Evolutionary conservation across 495 filamentous ascomycete genomes (phyloP).

Genomic region (Rostrohypoxylon terebratum): DNA sequence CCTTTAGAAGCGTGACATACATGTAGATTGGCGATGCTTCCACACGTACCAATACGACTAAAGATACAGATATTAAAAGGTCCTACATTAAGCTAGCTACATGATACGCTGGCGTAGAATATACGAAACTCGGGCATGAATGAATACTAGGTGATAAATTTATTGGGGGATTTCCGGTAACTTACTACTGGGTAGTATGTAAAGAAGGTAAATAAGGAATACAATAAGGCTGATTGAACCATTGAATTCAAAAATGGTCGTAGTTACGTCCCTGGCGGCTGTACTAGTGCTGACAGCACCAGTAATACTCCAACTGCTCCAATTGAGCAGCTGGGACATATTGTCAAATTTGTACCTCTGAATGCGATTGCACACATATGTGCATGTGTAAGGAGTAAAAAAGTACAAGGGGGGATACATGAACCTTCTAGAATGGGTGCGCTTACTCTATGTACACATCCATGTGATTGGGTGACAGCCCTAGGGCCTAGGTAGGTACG

Average conservation of each 20-base stretch:
- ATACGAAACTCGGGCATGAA: conserved; percentile 9
- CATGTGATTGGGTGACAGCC: neutral
- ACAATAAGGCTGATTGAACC: conserved; percentile 7
- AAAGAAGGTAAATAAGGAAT: neutral
- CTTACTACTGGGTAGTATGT: neutral
- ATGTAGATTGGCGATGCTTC: conserved; percentile 6
- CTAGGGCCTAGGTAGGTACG: neutral
- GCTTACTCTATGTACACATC: neutral
- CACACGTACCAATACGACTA: neutral
- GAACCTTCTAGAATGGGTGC: conserved; percentile 34
- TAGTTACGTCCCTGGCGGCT: neutral
- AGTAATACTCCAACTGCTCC: no score
- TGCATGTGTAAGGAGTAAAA: neutral
- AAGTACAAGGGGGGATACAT: conserved; percentile 4
- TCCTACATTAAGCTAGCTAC: conserved; percentile 7
- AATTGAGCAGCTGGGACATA: neutral
- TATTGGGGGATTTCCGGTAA: neutral
- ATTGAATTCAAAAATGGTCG: neutral
- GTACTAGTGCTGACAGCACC: no score
- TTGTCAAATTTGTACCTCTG: conserved; percentile 6
- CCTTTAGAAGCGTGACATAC: neutral
- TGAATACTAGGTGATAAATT: neutral
- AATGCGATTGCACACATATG: conserved; percentile 17
- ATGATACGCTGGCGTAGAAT: neutral
- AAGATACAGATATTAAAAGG: neutral